Base-by-base conservation (phyloP, 768 basidiomycete species). In the Calocybe gangraenosa region DNA sequence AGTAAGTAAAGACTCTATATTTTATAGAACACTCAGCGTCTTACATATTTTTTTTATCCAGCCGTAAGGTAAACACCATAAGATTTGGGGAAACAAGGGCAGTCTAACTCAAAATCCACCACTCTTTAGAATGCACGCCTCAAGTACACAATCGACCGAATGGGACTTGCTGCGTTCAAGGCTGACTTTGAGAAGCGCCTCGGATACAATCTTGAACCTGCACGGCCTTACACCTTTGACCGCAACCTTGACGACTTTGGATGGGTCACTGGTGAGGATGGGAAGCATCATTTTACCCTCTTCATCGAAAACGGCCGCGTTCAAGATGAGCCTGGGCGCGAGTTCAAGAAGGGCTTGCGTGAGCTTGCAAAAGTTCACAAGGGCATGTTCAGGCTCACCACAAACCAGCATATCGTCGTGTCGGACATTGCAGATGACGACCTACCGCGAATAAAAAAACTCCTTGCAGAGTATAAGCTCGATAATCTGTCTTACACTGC, bases 271-370 rank as follows among this genome's bases (percentile, higher is more conserved):
- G 92, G 92, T 42, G 74, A 85, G 58, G 84, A 97, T 56, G 93
- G 92, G 49, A 81, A 75, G 53, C 86, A 92, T 59, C 92, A 98
- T 64, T 93, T 92, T 65, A 92, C 86, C 40, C 72, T 87, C 64
- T 98, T 93, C 66, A 87, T 99, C 63, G 96, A 99, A 71, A 99
- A 99, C 58, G 95, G 96, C 15, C 89, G 95, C 17, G 79, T 99
- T n/a, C 84, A 92, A 64, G 93, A 98, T 64, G 92, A 93, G 63
- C 84, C 92, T 10, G 88, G 78, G 17, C 78, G 80, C 42, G 82
- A 90, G 52, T 97, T 91, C 82, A 97, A 98, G 76, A 82, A 87
- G 4, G 94, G 89, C 25, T 69, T 99, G 44, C 76, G 82, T 37
- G 93, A 95, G 67, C 92, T 99, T 50, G 96, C 96, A 37, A 85